Evolutionary conservation across 1,284 basidiomycete genomes (phyloP).

Genomic region (Stereum hirsutum): DNA sequence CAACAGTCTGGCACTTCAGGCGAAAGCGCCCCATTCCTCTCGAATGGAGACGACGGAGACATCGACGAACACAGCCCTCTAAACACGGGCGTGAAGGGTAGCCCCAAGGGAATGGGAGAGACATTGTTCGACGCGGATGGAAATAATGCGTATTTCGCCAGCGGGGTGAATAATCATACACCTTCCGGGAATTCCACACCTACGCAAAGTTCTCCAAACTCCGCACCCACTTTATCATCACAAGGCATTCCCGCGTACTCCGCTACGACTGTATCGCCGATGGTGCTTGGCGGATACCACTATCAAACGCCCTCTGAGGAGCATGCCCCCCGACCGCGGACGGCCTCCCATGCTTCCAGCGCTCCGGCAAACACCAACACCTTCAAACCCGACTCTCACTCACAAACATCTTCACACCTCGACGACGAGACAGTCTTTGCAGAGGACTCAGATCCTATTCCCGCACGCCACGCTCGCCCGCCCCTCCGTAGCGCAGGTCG

Average conservation of each 20-base stretch:
- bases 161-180: not conserved
- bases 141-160: no score
- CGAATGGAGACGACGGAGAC: not conserved
- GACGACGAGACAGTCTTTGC: not conserved
- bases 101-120: not conserved
- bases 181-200: not conserved
- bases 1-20: not conserved
- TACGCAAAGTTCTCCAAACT: not conserved
- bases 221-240: not conserved
- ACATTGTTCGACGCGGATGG: not conserved
- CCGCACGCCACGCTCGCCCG: no score
- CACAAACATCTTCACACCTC: not conserved
- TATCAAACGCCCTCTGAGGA: slow-evolving; percentile 21
- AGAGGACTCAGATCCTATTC: not conserved
- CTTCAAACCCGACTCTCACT: no score
- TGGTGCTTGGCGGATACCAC: slow-evolving; percentile 25
- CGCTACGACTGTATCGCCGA: slow-evolving; percentile 29
- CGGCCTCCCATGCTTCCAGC: not conserved
- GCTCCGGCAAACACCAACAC: no score
- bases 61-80: not conserved
- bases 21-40: slow-evolving; percentile 1
- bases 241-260: slow-evolving; percentile 24
- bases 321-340: not conserved
- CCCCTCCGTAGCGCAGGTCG: no score
- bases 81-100: not conserved